Evolutionary conservation across 2,329 filamentous ascomycete species (phyloP).

Genomic region (Microdochium trichocladiopsis): DNA sequence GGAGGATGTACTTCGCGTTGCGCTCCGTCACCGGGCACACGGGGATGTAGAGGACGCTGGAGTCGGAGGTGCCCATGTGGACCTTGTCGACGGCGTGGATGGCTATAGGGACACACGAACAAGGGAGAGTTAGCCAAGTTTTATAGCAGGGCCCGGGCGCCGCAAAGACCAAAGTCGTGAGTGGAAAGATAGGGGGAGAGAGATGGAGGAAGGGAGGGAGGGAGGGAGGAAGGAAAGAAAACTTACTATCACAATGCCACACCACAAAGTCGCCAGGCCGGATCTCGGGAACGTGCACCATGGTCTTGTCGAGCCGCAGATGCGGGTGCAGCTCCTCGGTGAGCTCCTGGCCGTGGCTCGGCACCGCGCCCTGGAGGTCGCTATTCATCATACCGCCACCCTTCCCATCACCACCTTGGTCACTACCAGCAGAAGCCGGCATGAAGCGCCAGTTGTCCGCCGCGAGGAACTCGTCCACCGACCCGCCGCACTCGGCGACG

Average conservation of each 20-base stretch:
- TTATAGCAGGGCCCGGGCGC: too few species aligned
- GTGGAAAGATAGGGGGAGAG: too few species aligned
- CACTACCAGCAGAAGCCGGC: too few species aligned
- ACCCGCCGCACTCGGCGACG: conserved; percentile 24
- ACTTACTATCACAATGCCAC: conserved; percentile 72
- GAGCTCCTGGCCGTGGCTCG: conserved; percentile 65
- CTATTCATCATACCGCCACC: conserved; percentile 38
- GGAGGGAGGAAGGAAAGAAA: conserved; percentile 14
- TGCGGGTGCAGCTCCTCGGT: conserved; percentile 60
- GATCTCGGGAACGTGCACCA: conserved; percentile 66
- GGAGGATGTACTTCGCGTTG: conserved; percentile 64
- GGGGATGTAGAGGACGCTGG: conserved; percentile 84
- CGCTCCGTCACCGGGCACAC: conserved; percentile 71
- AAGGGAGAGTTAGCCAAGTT: not conserved
- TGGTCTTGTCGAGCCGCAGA: conserved; percentile 56
- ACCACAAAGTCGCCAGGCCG: conserved; percentile 69
- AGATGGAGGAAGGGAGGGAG: not conserved
- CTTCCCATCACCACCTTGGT: conserved; percentile 13
- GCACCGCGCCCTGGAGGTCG: conserved; percentile 62
- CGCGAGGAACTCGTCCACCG: conserved; percentile 36
- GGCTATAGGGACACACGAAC: conserved; percentile 17
- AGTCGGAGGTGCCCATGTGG: conserved; percentile 66
- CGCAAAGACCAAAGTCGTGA: too few species aligned
- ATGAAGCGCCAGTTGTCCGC: conserved; percentile 56
- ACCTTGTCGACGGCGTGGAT: conserved; percentile 80